These are phyloP conservation scores for Harringtonia aguacate DNA, from an alignment of 2,329 filamentous ascomycete genomes.

Conservation along the genomic window DNA sequence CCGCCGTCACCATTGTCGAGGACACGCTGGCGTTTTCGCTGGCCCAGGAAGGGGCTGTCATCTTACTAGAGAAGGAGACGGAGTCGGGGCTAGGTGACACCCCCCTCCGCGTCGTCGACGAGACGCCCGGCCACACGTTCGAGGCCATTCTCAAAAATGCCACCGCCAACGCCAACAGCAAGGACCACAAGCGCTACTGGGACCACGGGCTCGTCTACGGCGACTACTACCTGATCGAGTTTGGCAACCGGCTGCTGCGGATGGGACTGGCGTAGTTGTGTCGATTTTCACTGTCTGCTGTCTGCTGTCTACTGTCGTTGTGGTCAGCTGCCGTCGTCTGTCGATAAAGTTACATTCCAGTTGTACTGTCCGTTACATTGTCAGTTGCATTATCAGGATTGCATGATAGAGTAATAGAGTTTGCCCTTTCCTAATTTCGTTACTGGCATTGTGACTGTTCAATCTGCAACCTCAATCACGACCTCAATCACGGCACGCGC, in stretches of 20 bases:
- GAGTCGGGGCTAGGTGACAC: too few relatives aligned
- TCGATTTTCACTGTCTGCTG: too few relatives aligned
- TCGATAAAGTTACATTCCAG: too few relatives aligned
- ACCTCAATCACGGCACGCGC: too few relatives aligned
- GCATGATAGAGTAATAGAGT: too few relatives aligned
- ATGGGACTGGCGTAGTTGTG: conserved; percentile 15
- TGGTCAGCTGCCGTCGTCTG: too few relatives aligned
- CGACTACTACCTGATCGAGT: conserved; percentile 33
- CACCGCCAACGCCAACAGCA: conserved; percentile 19
- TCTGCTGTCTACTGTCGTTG: too few relatives aligned
- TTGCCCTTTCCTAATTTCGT: too few relatives aligned
- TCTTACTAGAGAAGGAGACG: not conserved
- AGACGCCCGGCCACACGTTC: conserved; percentile 11
- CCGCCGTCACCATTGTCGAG: conserved; percentile 18
- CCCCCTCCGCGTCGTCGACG: conserved; percentile 9
- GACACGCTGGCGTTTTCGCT: conserved; percentile 20
- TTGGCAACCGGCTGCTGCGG: conserved; percentile 30
- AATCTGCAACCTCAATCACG: too few relatives aligned
- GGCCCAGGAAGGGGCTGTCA: conserved; percentile 12
- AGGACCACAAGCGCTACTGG: conserved; percentile 13
- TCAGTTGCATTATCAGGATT: too few relatives aligned
- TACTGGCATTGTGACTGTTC: too few relatives aligned
- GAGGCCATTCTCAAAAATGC: conserved; percentile 18
- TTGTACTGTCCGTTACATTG: too few relatives aligned
- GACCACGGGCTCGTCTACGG: conserved; percentile 31